A percentile compares a stretch with the other conserved stretches of the same genome.
Evolutionary conservation across 2,329 filamentous ascomycete genomes (phyloP).

Genomic region (Aspergillus jensenii): DNA sequence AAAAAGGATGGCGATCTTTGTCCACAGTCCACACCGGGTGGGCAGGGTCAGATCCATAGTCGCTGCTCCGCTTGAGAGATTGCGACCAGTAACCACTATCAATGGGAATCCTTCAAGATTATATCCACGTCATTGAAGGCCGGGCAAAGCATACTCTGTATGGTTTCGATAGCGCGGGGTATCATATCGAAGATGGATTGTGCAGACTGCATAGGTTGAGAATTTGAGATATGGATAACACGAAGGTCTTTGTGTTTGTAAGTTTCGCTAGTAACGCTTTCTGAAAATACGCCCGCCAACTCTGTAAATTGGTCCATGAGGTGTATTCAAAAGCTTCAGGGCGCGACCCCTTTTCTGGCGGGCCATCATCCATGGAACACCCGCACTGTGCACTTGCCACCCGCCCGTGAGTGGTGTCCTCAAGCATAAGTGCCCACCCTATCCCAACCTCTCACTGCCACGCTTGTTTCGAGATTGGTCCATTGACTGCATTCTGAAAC

Average conservation of each 20-base stretch:
- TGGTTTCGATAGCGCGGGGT: background rate
- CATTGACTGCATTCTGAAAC: background rate
- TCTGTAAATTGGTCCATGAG: too few species aligned
- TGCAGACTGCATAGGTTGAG: background rate
- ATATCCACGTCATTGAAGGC: too few species aligned
- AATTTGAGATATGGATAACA: background rate
- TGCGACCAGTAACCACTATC: background rate
- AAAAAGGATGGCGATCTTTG: background rate
- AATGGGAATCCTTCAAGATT: background rate
- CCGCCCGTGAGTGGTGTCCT: background rate
- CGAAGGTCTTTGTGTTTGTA: background rate
- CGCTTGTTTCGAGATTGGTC: constrained; percentile 7
- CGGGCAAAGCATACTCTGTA: too few species aligned
- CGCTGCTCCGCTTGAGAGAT: background rate
- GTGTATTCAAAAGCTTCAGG: background rate
- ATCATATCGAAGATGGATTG: background rate
- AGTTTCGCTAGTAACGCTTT: background rate
- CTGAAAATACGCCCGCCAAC: background rate
- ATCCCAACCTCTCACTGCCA: too few species aligned
- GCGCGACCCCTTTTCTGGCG: background rate
- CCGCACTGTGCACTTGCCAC: too few species aligned
- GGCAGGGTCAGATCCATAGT: background rate
- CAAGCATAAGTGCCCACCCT: background rate
- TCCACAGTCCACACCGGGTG: background rate
- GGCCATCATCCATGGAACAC: background rate